Evolutionary conservation across 352 stramenopile species (phyloP), one percentile per base, ranked within the genome.

Genomic region (Phytophthora sp.): DNA sequence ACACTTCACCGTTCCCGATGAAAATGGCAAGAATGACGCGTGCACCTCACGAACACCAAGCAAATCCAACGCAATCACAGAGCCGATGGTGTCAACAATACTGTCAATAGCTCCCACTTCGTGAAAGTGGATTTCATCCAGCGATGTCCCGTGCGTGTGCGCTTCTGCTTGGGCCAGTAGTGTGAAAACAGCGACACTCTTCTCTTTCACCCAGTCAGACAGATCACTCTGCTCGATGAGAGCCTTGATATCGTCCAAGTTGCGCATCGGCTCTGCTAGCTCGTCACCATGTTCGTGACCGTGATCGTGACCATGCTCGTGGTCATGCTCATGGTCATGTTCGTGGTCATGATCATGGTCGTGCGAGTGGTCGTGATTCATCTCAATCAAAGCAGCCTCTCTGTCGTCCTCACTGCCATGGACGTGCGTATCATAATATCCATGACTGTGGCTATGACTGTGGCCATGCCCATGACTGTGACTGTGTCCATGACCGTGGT

Each of bases 41-140:
- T 92, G 90, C 26, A 97, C 90, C 32, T 97, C 69, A 35, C 94
- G 82, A 3, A 98, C 91, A 24, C 85, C 88, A 5, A 99, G 78
- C 56, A 98, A 51, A 69, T 99, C 84, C 21, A 99, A 71, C 1
- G 95, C 96, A 9, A 99, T 63, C 27, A 99, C 81, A 1, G 91
- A 97, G 1, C 97, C 97, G 38, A 99, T 92, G 6, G 96, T 99
- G 75, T 99, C 96, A 21, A 99, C 81, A 71, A 99, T 99, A 58
- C 90, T 98, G 81, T 99, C 96, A 61, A 99, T 96, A 15, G 96
- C 94, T 20, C 97, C 97, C 5, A 99, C 97, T 75, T 99, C 97
- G 71, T 99, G 97, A 74, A 99, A 99, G 69, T 99, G 96, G 44
- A 99, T 96, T 59, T 84, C 65, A 10, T 99, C 92, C 23, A 98